A percentile compares a stretch with the other conserved stretches of the same genome.
Evolutionary conservation across 768 basidiomycete species (phyloP).

Genomic region (Suillus sp.): DNA sequence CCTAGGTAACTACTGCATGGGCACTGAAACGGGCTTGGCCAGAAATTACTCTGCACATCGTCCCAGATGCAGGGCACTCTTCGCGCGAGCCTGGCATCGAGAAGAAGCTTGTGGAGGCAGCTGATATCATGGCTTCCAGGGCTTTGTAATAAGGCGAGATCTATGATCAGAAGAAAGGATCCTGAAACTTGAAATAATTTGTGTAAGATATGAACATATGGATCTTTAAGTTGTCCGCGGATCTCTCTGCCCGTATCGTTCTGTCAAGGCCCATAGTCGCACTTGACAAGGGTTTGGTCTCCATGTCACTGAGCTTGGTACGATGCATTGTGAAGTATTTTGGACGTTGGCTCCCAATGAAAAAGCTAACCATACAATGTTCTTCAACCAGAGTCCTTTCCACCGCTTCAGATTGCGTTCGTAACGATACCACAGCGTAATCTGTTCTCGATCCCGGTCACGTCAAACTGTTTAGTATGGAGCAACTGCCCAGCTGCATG

Average conservation of each 20-base stretch:
- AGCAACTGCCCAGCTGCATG: too few relatives aligned
- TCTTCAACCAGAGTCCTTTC: too few relatives aligned
- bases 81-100: constrained; percentile 72
- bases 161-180: background rate
- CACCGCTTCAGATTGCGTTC: too few relatives aligned
- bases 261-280: background rate
- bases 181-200: background rate
- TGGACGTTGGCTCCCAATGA: too few relatives aligned
- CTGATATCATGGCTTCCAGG: constrained; percentile 20
- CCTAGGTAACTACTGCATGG: constrained; percentile 76
- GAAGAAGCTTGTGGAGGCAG: constrained; percentile 68
- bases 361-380: too few relatives aligned
- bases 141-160: background rate
- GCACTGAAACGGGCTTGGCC: constrained; percentile 83
- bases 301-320: too few relatives aligned
- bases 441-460: too few relatives aligned
- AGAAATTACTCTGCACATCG: constrained; percentile 71
- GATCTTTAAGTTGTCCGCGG: background rate
- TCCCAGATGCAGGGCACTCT: constrained; percentile 88
- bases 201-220: constrained; percentile 5
- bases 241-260: background rate
- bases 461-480: too few relatives aligned
- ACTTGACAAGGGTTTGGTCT: too few relatives aligned
- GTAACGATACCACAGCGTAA: too few relatives aligned
- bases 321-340: too few relatives aligned